Evolutionary conservation across 208 protist genomes (phyloP), one percentile per base, ranked within the genome.

Genomic region (Trypanosoma lewisi): DNA sequence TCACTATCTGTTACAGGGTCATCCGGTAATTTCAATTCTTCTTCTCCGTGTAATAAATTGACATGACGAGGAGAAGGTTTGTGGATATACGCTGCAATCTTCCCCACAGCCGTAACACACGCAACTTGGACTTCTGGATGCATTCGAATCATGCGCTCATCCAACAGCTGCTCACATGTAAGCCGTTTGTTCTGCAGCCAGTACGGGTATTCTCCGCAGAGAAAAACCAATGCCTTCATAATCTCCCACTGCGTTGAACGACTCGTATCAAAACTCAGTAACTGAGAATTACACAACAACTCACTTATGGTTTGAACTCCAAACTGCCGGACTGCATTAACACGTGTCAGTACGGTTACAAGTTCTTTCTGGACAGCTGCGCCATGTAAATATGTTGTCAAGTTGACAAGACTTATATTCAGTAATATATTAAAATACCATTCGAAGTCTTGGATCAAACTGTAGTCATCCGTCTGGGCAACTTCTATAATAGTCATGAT

Each of bases 381-480:
- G 25, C 97, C 96, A 65, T 97, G 83, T 14, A 72, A 53, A 58
- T 88, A 82, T 1, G 60, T 73, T 5, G 77, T 75, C 33, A 94
- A 55, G 56, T 80, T 72, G 36, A 86, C 39, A 30, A 93, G 75
- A 48, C 94, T 78, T 27, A 99, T 72, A 31, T 97, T 82, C 0
- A 98, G 64, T 28, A 99, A 79, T 7, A 98, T 83, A n/a, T 77
- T 63, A 1, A 98, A 63, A 60, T 99, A 99, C 98, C 98, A 99
- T 78, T 99, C 96, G 79, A 99, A 99, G 63, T 99, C 93, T 21
- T 93, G 75, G 5, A 99, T 79, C 65, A 89, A 77, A 17, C 55
- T 74, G 62, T 97, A 97, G 68, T 97, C 94, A 52, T 94, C 77
- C 16, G 76, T 84, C 23, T 78, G 77, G 14, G 79, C 83, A 48